Conservation (phyloP, 1,139 yeast genomes). For the Yamadazyma pseudoaaseri region DNA sequence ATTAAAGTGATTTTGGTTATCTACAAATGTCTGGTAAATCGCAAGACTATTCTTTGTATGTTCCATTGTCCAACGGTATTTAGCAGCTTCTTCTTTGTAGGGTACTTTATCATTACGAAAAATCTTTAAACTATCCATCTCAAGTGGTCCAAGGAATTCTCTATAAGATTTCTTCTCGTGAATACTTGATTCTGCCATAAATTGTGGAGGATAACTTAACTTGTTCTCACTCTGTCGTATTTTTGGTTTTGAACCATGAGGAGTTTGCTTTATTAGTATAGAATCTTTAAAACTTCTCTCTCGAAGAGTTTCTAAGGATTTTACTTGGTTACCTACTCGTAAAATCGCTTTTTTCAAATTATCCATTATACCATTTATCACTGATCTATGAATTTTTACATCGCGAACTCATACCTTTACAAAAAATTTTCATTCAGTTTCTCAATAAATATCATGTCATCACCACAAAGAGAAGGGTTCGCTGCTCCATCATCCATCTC, state of each 20-base stretch:
- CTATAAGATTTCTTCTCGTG: conserved; percentile 28
- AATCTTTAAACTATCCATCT: conserved; percentile 34
- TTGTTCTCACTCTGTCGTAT: neutral
- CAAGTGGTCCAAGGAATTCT: conserved; percentile 37
- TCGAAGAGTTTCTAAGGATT: conserved; percentile 11
- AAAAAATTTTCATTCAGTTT: conserved; percentile 9
- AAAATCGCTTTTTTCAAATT: conserved; percentile 16
- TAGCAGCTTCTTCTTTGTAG: conserved; percentile 6
- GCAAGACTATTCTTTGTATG: conserved; percentile 17
- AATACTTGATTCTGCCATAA: conserved; percentile 5
- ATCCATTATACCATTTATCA: conserved; percentile 9
- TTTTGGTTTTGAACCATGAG: too few species aligned
- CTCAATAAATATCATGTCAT: conserved; percentile 37
- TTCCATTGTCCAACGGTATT: conserved; percentile 24
- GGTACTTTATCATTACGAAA: conserved; percentile 18
- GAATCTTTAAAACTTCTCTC: conserved; percentile 3
- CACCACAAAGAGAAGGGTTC: conserved; percentile 86
- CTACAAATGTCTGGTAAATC: conserved; percentile 23
- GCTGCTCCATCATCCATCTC: conserved; percentile 82
- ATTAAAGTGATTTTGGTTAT: conserved; percentile 28
- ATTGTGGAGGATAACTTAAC: neutral
- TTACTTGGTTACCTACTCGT: conserved; percentile 17
- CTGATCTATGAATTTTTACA: too few species aligned
- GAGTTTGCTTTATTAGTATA: neutral
- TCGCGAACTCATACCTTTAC: conserved; percentile 6